A percentile compares a stretch with the other conserved stretches of the same genome.
Conservation (phyloP, 75 land plant species). For the Pinus albicaulis region DNA sequence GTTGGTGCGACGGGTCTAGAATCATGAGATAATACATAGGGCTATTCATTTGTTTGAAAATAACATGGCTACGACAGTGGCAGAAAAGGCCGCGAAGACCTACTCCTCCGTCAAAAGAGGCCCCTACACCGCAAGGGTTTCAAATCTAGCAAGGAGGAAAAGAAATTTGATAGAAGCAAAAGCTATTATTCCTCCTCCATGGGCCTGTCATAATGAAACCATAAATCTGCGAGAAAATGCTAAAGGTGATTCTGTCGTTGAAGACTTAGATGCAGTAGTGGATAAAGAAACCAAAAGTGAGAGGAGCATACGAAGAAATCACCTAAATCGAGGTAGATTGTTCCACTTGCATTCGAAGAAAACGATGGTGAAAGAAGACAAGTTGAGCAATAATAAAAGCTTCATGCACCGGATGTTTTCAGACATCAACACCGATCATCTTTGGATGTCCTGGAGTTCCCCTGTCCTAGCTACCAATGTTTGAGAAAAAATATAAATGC, state of each 20-base stretch:
- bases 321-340: background rate
- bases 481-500: background rate
- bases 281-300: background rate
- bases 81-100: constrained; percentile 7
- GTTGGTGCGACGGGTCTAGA: constrained; percentile 56
- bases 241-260: too few species aligned
- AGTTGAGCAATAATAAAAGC: background rate
- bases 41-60: constrained; percentile 51
- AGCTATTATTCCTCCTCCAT: background rate
- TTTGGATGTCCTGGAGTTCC: constrained; percentile 35
- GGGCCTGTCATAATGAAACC: background rate
- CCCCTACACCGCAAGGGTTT: background rate
- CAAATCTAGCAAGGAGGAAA: background rate
- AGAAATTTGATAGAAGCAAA: background rate
- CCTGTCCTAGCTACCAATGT: background rate
- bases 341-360: background rate
- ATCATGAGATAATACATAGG: constrained; percentile 50
- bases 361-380: background rate
- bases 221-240: too few species aligned
- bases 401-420: constrained; percentile 41
- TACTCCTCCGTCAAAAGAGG: background rate
- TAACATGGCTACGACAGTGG: constrained; percentile 14
- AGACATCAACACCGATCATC: constrained; percentile 16
- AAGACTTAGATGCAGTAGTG: background rate
- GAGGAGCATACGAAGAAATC: background rate